phyloP scores from a whole-genome alignment of 169 alveolate genomes.

The Eimeria mitis region DNA sequence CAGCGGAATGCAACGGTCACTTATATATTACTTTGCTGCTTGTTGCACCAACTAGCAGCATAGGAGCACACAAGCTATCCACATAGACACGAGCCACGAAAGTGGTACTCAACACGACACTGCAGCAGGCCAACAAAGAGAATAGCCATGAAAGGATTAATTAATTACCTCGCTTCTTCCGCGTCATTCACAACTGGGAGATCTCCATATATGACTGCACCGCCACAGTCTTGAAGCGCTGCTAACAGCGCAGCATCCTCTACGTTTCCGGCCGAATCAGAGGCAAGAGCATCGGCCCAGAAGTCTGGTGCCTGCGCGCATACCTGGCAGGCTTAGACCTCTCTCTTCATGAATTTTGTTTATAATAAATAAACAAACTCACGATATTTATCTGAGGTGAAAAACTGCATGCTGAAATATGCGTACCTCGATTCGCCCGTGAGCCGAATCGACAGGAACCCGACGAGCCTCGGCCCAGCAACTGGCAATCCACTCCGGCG shows the following conservation, averaged over 20 bases:
- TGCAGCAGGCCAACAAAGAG: neutral
- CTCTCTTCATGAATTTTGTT: neutral
- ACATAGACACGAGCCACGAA: neutral
- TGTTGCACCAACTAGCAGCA: neutral
- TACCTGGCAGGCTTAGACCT: neutral
- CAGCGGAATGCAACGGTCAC: neutral
- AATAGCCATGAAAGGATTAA: neutral
- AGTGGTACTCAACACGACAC: neutral
- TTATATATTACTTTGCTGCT: neutral
- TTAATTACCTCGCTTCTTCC: slow-evolving; percentile 53
- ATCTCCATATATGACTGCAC: slow-evolving; percentile 52
- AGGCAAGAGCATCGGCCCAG: slow-evolving; percentile 32
- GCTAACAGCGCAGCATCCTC: slow-evolving; percentile 61
- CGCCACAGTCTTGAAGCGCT: slow-evolving; percentile 68
- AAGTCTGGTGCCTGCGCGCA: slow-evolving; percentile 54
- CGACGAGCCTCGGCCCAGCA: slow-evolving; percentile 75
- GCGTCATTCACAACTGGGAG: slow-evolving; percentile 35
- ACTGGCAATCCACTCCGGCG: slow-evolving; percentile 46
- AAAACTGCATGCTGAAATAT: neutral
- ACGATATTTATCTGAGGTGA: neutral
- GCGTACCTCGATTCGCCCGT: slow-evolving; percentile 44
- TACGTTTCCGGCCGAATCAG: slow-evolving; percentile 26
- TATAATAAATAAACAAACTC: neutral
- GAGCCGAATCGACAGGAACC: slow-evolving; percentile 36
- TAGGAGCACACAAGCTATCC: neutral